Conservation (phyloP, 495 filamentous ascomycete species). For the Penicillium paxilli region DNA sequence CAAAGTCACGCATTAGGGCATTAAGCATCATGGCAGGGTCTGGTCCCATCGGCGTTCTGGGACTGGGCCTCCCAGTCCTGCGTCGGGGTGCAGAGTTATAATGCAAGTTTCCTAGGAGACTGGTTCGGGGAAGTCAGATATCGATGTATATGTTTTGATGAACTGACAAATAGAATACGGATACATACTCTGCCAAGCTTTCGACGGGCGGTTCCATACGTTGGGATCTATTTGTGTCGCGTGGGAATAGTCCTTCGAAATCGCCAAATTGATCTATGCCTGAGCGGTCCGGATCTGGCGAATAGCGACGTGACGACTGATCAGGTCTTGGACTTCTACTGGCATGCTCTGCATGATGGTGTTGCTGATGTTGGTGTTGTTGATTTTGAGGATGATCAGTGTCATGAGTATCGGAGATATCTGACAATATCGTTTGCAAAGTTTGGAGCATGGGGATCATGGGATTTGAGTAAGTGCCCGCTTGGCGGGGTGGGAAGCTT, state of each 20-base stretch:
- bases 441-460: conserved; percentile 32
- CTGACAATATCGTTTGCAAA: conserved; percentile 34
- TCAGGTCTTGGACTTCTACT: conserved; percentile 2
- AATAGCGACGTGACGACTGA: conserved; percentile 11
- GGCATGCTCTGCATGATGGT: background rate
- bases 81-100: conserved; percentile 9
- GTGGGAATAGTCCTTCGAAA: conserved; percentile 30
- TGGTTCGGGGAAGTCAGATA: conserved; percentile 10
- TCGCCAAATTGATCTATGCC: conserved; percentile 4
- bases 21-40: background rate
- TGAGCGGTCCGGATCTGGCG: conserved; percentile 9
- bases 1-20: background rate
- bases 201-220: conserved; percentile 23
- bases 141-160: conserved; percentile 3
- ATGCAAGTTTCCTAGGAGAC: conserved; percentile 33
- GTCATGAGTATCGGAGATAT: conserved; percentile 25
- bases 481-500: conserved; percentile 23
- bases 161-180: conserved; percentile 1
- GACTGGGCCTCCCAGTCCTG: background rate
- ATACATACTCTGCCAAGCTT: conserved; percentile 39
- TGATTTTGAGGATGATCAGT: background rate
- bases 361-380: background rate
- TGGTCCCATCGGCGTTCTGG: background rate
- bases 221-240: conserved; percentile 36
- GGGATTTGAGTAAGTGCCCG: conserved; percentile 16